Evolutionary conservation across 1,284 basidiomycete genomes (phyloP), one percentile per base, ranked within the genome.

Genomic region (Laetiporus sulphureus): DNA sequence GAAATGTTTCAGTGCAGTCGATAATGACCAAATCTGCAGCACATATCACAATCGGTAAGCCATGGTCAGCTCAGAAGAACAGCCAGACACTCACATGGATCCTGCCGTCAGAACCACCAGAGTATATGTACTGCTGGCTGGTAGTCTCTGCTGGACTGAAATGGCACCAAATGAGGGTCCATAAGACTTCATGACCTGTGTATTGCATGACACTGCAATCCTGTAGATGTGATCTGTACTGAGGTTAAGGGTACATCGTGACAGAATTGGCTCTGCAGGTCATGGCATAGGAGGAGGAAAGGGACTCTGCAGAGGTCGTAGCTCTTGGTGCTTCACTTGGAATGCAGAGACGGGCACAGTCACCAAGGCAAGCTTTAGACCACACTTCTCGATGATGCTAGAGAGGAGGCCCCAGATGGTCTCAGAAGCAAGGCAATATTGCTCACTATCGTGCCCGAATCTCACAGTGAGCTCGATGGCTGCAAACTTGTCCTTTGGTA

Each of bases 141-240:
- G 96, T 99, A 2, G 91, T 93, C 59, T 91, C 87, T 2, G 72
- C 69, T 11, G 95, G 95, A 49, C 89, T 92, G 63, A 98, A 99
- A 65, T 97, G 89, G 60, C 93, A 97, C 36, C 95, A 77, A 52
- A 99, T 98, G 38, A 99, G 77, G 0, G 95, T 99, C 30, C 85
- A 75, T 39, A 96, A 66, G n/a, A 99, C 92, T 6, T 79, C 71
- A 60, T 99, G 96, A 1, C 95, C 96, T 32, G 90, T 75, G 59
- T 87, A 99, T 2, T 91, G 89, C 94, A 98, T 97, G 36, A 99
- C 83, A 49, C 89, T 92, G 60, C 89, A 92, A 60, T 99, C 93
- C 47, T 80, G 68, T 1, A 95, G 94, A 56, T 90, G 82, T 4
- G 76, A 72, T 23, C 65, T 60, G 52, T 69, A 72, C 44, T 64